Evolutionary conservation across 257 asterid species (phyloP).

Genomic region (Avicennia marina): DNA sequence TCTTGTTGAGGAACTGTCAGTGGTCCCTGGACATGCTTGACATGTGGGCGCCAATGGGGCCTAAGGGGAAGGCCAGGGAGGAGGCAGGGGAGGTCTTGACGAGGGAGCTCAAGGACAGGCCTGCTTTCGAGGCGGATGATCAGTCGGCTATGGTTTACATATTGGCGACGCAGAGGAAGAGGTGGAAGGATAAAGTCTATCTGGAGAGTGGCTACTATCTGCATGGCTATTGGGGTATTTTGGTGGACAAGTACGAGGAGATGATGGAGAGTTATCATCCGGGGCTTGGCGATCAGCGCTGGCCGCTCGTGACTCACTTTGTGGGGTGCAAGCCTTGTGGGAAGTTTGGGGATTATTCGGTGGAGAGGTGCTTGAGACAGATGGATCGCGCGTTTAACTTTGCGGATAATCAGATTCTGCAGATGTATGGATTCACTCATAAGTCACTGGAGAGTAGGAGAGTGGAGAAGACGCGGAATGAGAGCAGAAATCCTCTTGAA

Average conservation of each 20-base stretch:
- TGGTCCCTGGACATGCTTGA: conserved; percentile 94
- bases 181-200: conserved; percentile 79
- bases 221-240: conserved; percentile 93
- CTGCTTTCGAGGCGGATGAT: conserved; percentile 91
- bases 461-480: conserved; percentile 62
- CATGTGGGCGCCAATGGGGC: conserved; percentile 93
- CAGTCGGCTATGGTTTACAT: conserved; percentile 95
- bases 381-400: conserved; percentile 89
- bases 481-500: conserved; percentile 73
- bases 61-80: conserved; percentile 71
- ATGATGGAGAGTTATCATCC: conserved; percentile 92
- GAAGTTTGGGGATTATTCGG: conserved; percentile 82
- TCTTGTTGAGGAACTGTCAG: conserved; percentile 79
- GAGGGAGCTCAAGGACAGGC: conserved; percentile 62
- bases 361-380: conserved; percentile 90
- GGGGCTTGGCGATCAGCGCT: conserved; percentile 83
- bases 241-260: conserved; percentile 84
- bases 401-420: conserved; percentile 80
- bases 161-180: conserved; percentile 69
- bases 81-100: conserved; percentile 80
- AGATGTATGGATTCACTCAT: conserved; percentile 80
- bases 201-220: conserved; percentile 64
- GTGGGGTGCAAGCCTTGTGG: conserved; percentile 99
- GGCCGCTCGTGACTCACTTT: conserved; percentile 98
- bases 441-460: conserved; percentile 54